A percentile compares a stretch with the other conserved stretches of the same genome.
These are phyloP conservation scores for Elaeagnus macrophylla DNA, from an alignment of 306 rosid species.

Conservation along the genomic window DNA sequence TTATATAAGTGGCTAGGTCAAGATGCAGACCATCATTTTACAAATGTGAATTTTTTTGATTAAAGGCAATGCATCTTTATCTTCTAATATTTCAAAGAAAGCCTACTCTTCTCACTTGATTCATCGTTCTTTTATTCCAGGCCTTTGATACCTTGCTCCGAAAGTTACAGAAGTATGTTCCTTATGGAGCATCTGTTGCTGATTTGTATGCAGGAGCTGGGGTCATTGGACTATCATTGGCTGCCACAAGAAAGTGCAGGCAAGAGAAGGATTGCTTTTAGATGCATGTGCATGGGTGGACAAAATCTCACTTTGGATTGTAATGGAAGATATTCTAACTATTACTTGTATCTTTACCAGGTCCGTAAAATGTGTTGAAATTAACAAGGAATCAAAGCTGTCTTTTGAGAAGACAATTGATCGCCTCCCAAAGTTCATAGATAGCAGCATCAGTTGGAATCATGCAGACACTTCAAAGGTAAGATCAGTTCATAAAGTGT, in stretches of 20 bases:
- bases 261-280: constrained; percentile 31
- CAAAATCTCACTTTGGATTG: constrained; percentile 14
- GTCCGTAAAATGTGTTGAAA: constrained; percentile 86
- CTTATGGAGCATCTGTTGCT: constrained; percentile 72
- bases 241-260: constrained; percentile 93
- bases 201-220: constrained; percentile 98
- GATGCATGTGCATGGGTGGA: constrained; percentile 6
- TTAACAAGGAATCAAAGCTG: constrained; percentile 77
- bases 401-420: constrained; percentile 86
- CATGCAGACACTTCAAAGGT: constrained; percentile 86
- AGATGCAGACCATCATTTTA: neutral
- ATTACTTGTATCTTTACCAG: constrained; percentile 30
- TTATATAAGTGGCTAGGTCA: neutral
- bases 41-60: neutral
- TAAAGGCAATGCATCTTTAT: neutral
- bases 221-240: constrained; percentile 85
- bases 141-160: constrained; percentile 80
- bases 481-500: constrained; percentile 6
- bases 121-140: constrained; percentile 29
- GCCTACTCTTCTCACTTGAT: neutral
- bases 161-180: constrained; percentile 83
- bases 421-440: constrained; percentile 52
- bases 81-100: constrained; percentile 4
- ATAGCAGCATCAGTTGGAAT: constrained; percentile 85
- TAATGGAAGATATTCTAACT: neutral